phyloP scores from a whole-genome alignment of 2,329 filamentous ascomycete species.

The Hysterium pulicare region DNA sequence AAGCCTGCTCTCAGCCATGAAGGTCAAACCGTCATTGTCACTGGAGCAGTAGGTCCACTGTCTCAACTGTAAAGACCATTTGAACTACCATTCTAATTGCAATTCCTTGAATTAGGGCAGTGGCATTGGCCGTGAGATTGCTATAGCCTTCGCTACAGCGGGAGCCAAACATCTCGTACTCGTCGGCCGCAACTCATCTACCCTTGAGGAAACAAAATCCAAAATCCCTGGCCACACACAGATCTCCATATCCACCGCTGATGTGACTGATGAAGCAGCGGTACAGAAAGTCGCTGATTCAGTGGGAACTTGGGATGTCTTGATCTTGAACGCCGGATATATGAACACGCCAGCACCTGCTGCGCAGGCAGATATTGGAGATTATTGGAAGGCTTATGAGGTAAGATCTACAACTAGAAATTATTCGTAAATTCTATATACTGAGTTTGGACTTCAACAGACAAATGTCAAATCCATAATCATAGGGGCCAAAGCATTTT shows the following conservation, averaged over 20 bases:
- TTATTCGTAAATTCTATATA: neutral
- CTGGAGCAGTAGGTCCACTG: constrained; percentile 14
- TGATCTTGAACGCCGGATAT: constrained; percentile 17
- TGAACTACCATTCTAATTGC: too few species aligned
- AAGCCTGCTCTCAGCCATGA: constrained; percentile 4
- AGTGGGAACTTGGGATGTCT: constrained; percentile 17
- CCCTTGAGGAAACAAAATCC: constrained; percentile 12
- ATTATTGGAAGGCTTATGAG: constrained; percentile 21
- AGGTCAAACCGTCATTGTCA: constrained; percentile 17
- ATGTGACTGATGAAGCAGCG: constrained; percentile 11
- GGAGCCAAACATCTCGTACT: constrained; percentile 45
- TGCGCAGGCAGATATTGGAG: constrained; percentile 7
- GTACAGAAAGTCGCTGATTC: constrained; percentile 13
- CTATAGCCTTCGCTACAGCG: constrained; percentile 43
- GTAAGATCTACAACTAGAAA: constrained; percentile 1
- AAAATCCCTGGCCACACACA: neutral
- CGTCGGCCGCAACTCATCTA: constrained; percentile 36
- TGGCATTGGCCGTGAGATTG: constrained; percentile 47
- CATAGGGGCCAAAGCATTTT: constrained; percentile 13
- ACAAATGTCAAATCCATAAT: constrained; percentile 17
- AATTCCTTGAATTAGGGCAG: too few species aligned
- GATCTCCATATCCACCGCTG: constrained; percentile 5
- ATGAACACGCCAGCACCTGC: constrained; percentile 9
- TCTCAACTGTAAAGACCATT: neutral
- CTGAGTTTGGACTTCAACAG: constrained; percentile 2